These are phyloP conservation scores for Coemansia sp. DNA, from an alignment of 192 early-diverging fungal species.

Conservation along the genomic window DNA sequence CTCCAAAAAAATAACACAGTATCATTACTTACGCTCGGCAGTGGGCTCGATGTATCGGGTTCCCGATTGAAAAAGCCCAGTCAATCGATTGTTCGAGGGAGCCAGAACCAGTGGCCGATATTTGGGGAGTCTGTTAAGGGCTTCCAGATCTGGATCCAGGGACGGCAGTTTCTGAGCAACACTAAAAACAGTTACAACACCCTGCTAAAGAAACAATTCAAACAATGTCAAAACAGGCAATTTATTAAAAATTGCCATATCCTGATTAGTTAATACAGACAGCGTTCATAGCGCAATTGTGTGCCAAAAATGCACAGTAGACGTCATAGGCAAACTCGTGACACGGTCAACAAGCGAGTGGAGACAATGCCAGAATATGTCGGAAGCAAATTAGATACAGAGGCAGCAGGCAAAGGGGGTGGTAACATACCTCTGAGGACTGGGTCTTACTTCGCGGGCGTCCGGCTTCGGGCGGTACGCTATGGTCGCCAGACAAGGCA, in stretches of 20 bases:
- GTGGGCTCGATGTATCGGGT: conserved; percentile 53
- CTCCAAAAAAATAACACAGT: not conserved
- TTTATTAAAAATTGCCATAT: not conserved
- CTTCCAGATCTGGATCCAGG: conserved; percentile 49
- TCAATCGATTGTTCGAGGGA: conserved; percentile 42
- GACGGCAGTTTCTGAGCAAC: conserved; percentile 39
- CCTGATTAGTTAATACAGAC: conserved; percentile 3
- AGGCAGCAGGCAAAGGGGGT: not conserved
- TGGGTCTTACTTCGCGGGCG: conserved; percentile 52
- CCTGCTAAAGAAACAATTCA: conserved; percentile 30
- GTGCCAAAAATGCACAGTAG: not conserved
- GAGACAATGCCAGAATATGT: not conserved
- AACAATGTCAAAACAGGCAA: not conserved
- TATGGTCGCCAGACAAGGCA: conserved; percentile 35
- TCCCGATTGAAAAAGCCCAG: conserved; percentile 45
- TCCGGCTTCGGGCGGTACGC: conserved; percentile 11
- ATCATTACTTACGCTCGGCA: conserved; percentile 47
- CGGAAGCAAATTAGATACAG: conserved; percentile 8
- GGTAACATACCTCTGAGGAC: conserved; percentile 48
- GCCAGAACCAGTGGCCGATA: conserved; percentile 50
- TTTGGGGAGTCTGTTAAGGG: conserved; percentile 41
- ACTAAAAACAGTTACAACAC: conserved; percentile 50
- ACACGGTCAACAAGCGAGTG: not conserved
- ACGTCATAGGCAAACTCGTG: not conserved
- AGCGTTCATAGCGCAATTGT: not conserved